Conservation (phyloP, 306 rosid species). For the Rosa chinensis region DNA sequence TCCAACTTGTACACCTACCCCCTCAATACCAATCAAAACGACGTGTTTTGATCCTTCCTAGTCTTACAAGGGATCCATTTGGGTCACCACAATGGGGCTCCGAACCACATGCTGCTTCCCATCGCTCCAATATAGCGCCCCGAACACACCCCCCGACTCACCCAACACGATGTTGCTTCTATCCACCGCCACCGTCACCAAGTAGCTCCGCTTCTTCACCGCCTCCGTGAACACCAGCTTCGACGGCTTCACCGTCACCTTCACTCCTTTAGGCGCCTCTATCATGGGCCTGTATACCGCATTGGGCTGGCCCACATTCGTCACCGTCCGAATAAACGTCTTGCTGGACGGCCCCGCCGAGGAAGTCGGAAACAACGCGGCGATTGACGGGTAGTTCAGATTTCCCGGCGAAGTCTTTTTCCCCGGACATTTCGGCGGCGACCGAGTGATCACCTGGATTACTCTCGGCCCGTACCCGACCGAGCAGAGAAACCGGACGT, state of each 20-base stretch:
- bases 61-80: conserved; percentile 58
- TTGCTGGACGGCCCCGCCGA: conserved; percentile 39
- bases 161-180: conserved; percentile 47
- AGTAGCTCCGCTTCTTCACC: conserved; percentile 61
- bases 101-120: conserved; percentile 86
- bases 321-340: conserved; percentile 60
- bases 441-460: conserved; percentile 69
- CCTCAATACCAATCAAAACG: conserved; percentile 37
- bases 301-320: conserved; percentile 62
- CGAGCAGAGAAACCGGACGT: conserved; percentile 58
- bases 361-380: conserved; percentile 47
- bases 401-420: conserved; percentile 61
- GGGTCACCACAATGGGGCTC: conserved; percentile 78
- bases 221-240: conserved; percentile 52
- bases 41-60: conserved; percentile 24
- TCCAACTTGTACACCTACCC: not conserved
- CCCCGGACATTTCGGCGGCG: conserved; percentile 50
- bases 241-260: conserved; percentile 69
- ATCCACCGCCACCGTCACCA: conserved; percentile 57
- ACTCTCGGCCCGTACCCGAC: conserved; percentile 60
- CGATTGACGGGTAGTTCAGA: conserved; percentile 77
- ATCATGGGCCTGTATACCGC: conserved; percentile 51
- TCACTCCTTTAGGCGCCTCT: conserved; percentile 60
- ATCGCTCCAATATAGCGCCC: conserved; percentile 76
- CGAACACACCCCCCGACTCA: conserved; percentile 71